Evolutionary conservation across 1,284 basidiomycete genomes (phyloP).

Genomic region (Mycosarcoma mackinlayi): DNA sequence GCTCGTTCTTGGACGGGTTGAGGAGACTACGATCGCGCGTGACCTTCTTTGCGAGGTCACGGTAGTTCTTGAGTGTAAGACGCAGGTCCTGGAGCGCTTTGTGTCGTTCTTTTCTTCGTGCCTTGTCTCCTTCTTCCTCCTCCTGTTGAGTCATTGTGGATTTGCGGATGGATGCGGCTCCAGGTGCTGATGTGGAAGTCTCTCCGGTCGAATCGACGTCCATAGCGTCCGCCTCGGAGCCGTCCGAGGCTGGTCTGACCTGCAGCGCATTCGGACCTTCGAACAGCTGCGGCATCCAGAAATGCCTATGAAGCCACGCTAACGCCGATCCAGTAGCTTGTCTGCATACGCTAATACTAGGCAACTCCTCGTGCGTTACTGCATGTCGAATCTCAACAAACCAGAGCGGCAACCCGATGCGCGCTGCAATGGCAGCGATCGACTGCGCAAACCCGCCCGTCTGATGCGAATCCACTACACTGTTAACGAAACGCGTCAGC

Average conservation of each 20-base stretch:
- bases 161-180: not conserved
- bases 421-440: conserved; percentile 86
- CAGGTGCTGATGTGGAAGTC: conserved; percentile 10
- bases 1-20: conserved; percentile 24
- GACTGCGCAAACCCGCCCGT: conserved; percentile 81
- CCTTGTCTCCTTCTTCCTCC: conserved; percentile 9
- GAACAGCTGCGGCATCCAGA: conserved; percentile 55
- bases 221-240: not conserved
- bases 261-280: conserved; percentile 12
- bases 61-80: conserved; percentile 46
- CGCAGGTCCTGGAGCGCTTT: conserved; percentile 32
- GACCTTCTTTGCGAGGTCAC: conserved; percentile 46
- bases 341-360: conserved; percentile 81
- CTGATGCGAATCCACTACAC: conserved; percentile 86
- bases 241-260: not conserved
- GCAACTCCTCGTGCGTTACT: conserved; percentile 94
- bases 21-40: conserved; percentile 52
- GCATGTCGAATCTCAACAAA: conserved; percentile 94
- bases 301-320: conserved; percentile 56
- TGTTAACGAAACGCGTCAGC: conserved; percentile 78
- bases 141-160: not conserved
- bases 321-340: conserved; percentile 74
- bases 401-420: conserved; percentile 86
- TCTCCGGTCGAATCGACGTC: conserved; percentile 17
- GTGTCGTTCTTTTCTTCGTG: conserved; percentile 16